A percentile compares a stretch with the other conserved stretches of the same genome.
phyloP scores from a whole-genome alignment of 2,329 filamentous ascomycete species.

The Colletotrichum lupini region DNA sequence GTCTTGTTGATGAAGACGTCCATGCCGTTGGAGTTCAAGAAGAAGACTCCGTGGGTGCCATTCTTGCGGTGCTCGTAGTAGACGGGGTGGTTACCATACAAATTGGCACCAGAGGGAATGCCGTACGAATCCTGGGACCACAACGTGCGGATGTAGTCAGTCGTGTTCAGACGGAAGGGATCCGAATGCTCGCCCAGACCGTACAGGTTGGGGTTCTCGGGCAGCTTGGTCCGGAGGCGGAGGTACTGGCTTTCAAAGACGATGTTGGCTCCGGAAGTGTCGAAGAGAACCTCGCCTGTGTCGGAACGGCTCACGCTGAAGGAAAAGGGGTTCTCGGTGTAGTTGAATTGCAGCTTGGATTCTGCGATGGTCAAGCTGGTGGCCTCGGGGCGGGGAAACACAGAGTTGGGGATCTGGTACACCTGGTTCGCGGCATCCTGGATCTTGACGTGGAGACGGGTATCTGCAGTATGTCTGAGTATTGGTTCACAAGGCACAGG shows the following conservation, averaged over 20 bases:
- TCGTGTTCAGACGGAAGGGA: constrained; percentile 74
- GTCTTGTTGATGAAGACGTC: constrained; percentile 79
- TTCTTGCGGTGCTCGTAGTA: constrained; percentile 76
- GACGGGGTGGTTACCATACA: constrained; percentile 81
- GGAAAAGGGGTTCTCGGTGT: constrained; percentile 67
- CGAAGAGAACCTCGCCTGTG: constrained; percentile 69
- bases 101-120: constrained; percentile 70
- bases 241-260: constrained; percentile 85
- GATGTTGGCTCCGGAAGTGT: constrained; percentile 73
- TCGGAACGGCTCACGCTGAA: constrained; percentile 66
- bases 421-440: constrained; percentile 76
- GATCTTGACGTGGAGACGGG: constrained; percentile 80
- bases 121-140: constrained; percentile 76
- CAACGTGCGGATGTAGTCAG: constrained; percentile 76
- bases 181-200: constrained; percentile 84
- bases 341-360: constrained; percentile 60
- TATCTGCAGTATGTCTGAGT: constrained; percentile 52
- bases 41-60: constrained; percentile 73
- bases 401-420: constrained; percentile 78
- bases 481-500: neutral
- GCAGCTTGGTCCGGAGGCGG: constrained; percentile 76
- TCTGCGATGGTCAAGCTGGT: constrained; percentile 43
- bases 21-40: constrained; percentile 81
- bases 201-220: constrained; percentile 77
- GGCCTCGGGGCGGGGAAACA: constrained; percentile 69